These are phyloP conservation scores for Phytophthora sansomeana DNA, from an alignment of 352 stramenopile species.

Conservation along the genomic window DNA sequence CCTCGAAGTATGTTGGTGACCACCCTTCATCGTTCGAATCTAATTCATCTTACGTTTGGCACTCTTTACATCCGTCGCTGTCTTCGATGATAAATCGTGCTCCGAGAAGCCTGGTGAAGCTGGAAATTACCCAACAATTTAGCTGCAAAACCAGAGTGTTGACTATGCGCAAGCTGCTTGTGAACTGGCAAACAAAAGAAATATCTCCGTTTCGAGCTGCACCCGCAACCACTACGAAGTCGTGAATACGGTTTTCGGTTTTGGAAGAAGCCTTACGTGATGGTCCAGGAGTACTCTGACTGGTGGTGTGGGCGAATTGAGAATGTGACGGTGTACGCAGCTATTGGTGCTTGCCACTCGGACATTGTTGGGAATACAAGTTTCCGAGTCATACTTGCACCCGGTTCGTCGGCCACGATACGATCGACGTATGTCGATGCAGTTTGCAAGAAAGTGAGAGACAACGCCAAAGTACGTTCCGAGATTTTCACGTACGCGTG, in stretches of 20 bases:
- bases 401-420: slow-evolving; percentile 4
- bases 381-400: slow-evolving; percentile 3
- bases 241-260: background rate
- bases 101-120: slow-evolving; percentile 1
- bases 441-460: background rate
- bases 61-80: slow-evolving; percentile 6
- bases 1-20: too few species aligned
- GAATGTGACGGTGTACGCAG: slow-evolving; percentile 4
- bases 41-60: too few species aligned
- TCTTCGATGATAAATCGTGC: slow-evolving; percentile 7
- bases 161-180: background rate
- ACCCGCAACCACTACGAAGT: slow-evolving; percentile 1
- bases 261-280: background rate
- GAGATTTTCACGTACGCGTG: slow-evolving; percentile 5
- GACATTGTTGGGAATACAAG: slow-evolving; percentile 11
- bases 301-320: background rate
- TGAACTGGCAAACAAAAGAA: background rate
- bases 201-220: slow-evolving; percentile 7
- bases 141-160: background rate
- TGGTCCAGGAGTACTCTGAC: background rate
- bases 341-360: slow-evolving; percentile 10
- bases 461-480: background rate
- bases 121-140: slow-evolving; percentile 11
- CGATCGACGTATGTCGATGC: slow-evolving; percentile 3
- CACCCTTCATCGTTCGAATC: too few species aligned